phyloP scores from a whole-genome alignment of 1,284 basidiomycete genomes.

The Melanopsichium pennsylvanicum region DNA sequence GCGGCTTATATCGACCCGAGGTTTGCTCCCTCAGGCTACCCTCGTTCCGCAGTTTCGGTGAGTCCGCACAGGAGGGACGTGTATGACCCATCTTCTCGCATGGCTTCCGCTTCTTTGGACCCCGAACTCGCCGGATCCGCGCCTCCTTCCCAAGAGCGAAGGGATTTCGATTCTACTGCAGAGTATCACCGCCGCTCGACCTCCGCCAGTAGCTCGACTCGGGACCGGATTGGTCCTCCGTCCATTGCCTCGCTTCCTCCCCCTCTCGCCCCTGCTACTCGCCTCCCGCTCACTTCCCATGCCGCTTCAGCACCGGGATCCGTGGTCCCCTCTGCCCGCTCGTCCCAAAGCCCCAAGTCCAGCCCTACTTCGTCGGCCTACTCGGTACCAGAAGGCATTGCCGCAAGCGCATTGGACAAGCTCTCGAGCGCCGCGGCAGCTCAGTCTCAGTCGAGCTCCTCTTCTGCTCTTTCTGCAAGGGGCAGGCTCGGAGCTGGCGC shows the following conservation, averaged over 20 bases:
- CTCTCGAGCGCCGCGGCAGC: slow-evolving; percentile 17
- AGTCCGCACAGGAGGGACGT: slow-evolving; percentile 22
- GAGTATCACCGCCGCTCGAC: slow-evolving; percentile 38
- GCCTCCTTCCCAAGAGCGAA: background rate
- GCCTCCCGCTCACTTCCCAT: background rate
- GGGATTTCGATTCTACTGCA: slow-evolving; percentile 6
- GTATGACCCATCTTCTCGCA: slow-evolving; percentile 22
- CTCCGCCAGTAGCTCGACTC: slow-evolving; percentile 40
- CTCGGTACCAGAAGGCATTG: slow-evolving; percentile 37
- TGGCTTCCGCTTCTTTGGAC: slow-evolving; percentile 25
- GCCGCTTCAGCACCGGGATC: slow-evolving; percentile 39
- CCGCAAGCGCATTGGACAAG: slow-evolving; percentile 38
- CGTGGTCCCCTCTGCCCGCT: slow-evolving; percentile 32
- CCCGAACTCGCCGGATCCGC: slow-evolving; percentile 27
- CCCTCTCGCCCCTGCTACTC: slow-evolving; percentile 7
- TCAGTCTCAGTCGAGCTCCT: slow-evolving; percentile 8
- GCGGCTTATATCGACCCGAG: slow-evolving; percentile 29
- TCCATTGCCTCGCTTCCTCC: slow-evolving; percentile 15
- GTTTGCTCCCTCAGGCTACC: slow-evolving; percentile 18
- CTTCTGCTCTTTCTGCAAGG: slow-evolving; percentile 23
- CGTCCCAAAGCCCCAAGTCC: slow-evolving; percentile 48
- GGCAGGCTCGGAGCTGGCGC: slow-evolving; percentile 28
- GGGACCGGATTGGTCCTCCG: slow-evolving; percentile 24
- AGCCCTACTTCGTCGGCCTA: slow-evolving; percentile 42
- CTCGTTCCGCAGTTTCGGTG: slow-evolving; percentile 33